Evolutionary conservation across 2,329 filamentous ascomycete genomes (phyloP).

Genomic region (Cordyceps tenuipes): DNA sequence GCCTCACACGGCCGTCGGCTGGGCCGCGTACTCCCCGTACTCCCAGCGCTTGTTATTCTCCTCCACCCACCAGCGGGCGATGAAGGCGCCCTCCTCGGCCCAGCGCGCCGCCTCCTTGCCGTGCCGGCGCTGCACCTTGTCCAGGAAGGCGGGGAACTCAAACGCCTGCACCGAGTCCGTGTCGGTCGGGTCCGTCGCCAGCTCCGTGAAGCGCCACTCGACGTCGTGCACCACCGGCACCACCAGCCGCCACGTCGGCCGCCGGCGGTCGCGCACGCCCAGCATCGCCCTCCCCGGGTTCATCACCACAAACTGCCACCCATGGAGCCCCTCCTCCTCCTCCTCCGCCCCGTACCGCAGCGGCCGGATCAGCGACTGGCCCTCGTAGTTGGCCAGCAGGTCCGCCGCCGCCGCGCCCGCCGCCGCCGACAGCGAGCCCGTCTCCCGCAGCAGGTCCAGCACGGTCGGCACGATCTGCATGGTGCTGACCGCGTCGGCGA

Average conservation of each 20-base stretch:
- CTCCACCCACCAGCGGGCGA: conserved; percentile 28
- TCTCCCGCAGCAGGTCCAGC: conserved; percentile 26
- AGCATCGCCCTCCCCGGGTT: conserved; percentile 20
- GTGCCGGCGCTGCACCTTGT: background rate
- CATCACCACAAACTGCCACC: conserved; percentile 20
- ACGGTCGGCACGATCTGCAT: conserved; percentile 27
- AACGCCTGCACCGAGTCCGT: conserved; percentile 9
- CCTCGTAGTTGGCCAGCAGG: conserved; percentile 26
- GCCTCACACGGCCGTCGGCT: background rate
- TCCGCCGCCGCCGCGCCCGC: conserved; percentile 21
- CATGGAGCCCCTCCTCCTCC: conserved; percentile 14
- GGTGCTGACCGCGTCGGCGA: conserved; percentile 24
- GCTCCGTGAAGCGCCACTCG: conserved; percentile 11
- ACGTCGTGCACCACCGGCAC: conserved; percentile 19
- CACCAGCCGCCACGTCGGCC: conserved; percentile 18
- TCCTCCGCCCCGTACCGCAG: conserved; percentile 12
- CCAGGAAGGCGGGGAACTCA: conserved; percentile 2
- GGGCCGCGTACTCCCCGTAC: conserved; percentile 17
- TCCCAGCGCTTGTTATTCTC: conserved; percentile 29
- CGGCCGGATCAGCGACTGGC: conserved; percentile 26
- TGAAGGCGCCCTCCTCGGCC: conserved; percentile 23
- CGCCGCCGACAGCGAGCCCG: conserved; percentile 23
- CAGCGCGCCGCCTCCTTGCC: background rate
- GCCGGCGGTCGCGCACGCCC: conserved; percentile 16
- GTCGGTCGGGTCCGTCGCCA: conserved; percentile 9